Evolutionary conservation across 352 stramenopile genomes (phyloP).

Genomic region (Phytophthora boehmeriae): DNA sequence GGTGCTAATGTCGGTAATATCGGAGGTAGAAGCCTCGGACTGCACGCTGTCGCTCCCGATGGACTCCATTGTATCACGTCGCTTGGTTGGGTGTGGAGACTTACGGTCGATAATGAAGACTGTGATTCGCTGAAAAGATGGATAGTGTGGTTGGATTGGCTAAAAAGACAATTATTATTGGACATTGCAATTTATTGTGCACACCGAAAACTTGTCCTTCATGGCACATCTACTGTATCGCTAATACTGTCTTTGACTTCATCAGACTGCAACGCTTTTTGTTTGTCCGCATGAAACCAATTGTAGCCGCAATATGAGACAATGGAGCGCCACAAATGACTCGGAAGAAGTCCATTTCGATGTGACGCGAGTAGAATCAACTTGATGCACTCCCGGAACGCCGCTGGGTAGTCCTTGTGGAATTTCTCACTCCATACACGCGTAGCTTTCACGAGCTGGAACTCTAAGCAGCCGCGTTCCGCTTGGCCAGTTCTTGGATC

Average conservation of each 20-base stretch:
- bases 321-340: slow-evolving; percentile 46
- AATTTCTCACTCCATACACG: slow-evolving; percentile 46
- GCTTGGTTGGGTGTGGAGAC: slow-evolving; percentile 5
- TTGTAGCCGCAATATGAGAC: slow-evolving; percentile 51
- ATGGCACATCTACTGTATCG: slow-evolving; percentile 9
- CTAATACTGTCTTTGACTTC: slow-evolving; percentile 15
- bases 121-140: slow-evolving; percentile 19
- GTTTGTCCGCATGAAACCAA: slow-evolving; percentile 39
- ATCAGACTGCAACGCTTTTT: slow-evolving; percentile 4
- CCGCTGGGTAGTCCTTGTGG: slow-evolving; percentile 46
- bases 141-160: slow-evolving; percentile 1
- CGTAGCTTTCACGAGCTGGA: slow-evolving; percentile 33
- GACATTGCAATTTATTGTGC: slow-evolving; percentile 6
- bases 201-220: slow-evolving; percentile 5
- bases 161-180: neutral
- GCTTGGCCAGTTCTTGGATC: slow-evolving; percentile 27
- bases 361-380: slow-evolving; percentile 40
- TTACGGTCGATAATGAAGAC: neutral
- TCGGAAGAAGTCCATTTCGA: slow-evolving; percentile 37
- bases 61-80: slow-evolving; percentile 17
- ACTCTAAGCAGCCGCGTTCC: slow-evolving; percentile 47
- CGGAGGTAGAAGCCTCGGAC: slow-evolving; percentile 1
- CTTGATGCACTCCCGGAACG: slow-evolving; percentile 47
- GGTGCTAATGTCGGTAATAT: slow-evolving; percentile 1
- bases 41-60: slow-evolving; percentile 15